Percentiles rank a stretch among this genome's conserved stretches.
These are phyloP conservation scores for Nicotiana undulata DNA, from an alignment of 257 asterid species.

Conservation along the genomic window DNA sequence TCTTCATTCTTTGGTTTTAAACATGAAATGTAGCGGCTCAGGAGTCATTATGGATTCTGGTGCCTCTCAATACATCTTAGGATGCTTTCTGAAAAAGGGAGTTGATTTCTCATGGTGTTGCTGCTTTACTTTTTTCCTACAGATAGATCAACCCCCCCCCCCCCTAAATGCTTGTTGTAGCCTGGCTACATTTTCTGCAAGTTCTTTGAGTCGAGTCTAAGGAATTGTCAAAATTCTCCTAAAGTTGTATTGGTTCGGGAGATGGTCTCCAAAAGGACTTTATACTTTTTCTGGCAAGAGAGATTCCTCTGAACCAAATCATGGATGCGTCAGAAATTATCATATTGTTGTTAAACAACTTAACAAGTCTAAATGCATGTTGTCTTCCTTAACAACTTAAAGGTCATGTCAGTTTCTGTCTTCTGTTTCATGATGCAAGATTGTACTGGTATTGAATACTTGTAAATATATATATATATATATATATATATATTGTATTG, in stretches of 20 bases:
- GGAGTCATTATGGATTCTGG: neutral
- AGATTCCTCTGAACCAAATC: neutral
- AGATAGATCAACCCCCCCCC: neutral
- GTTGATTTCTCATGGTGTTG: neutral
- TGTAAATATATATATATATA: too few relatives aligned
- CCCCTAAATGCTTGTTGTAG: neutral
- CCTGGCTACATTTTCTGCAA: neutral
- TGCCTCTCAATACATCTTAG: neutral
- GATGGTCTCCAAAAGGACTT: neutral
- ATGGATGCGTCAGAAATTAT: neutral
- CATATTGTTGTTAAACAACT: neutral
- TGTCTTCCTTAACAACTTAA: neutral
- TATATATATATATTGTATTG: neutral
- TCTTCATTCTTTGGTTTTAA: neutral
- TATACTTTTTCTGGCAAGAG: neutral
- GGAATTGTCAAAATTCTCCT: neutral
- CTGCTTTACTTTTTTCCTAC: neutral
- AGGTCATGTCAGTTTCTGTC: neutral
- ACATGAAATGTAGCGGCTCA: neutral
- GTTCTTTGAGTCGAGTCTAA: neutral
- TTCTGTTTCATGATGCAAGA: neutral
- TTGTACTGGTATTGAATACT: neutral
- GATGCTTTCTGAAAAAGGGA: neutral
- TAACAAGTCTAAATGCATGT: neutral
- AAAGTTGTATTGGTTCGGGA: neutral